These are phyloP conservation scores for Bruguiera parviflora DNA, from an alignment of 345 rosid genomes.

Conservation along the genomic window DNA sequence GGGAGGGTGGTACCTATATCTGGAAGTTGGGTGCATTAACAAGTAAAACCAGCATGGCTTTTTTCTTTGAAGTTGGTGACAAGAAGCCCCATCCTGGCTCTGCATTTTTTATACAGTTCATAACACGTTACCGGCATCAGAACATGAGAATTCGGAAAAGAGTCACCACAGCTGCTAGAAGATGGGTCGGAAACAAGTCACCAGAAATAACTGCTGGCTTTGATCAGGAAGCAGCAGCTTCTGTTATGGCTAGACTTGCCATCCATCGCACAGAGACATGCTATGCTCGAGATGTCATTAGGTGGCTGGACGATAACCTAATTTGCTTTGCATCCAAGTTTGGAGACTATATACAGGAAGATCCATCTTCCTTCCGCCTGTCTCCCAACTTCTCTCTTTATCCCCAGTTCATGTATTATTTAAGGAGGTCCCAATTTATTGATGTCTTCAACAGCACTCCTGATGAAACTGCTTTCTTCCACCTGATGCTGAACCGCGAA, in stretches of 20 bases:
- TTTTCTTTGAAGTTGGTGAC: slow-evolving; percentile 69
- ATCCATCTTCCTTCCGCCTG: slow-evolving; percentile 85
- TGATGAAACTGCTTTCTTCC: slow-evolving; percentile 85
- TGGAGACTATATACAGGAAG: slow-evolving; percentile 87
- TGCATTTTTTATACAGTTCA: slow-evolving; percentile 84
- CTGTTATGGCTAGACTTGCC: slow-evolving; percentile 92
- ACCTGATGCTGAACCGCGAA: slow-evolving; percentile 84
- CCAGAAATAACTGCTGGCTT: slow-evolving; percentile 79
- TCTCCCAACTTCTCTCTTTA: slow-evolving; percentile 86
- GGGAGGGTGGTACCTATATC: slow-evolving; percentile 72
- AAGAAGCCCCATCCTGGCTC: slow-evolving; percentile 74
- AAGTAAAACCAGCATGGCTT: slow-evolving; percentile 74
- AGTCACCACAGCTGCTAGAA: slow-evolving; percentile 89
- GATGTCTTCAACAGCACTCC: slow-evolving; percentile 87
- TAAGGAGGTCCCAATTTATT: slow-evolving; percentile 95
- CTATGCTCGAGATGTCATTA: slow-evolving; percentile 69
- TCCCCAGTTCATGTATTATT: slow-evolving; percentile 94
- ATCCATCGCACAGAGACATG: slow-evolving; percentile 68
- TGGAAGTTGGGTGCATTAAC: slow-evolving; percentile 83
- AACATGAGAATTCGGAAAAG: slow-evolving; percentile 64
- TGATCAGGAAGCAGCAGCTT: slow-evolving; percentile 96
- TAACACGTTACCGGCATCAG: slow-evolving; percentile 70
- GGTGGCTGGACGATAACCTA: slow-evolving; percentile 89
- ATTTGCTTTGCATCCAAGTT: slow-evolving; percentile 71
- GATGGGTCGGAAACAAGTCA: slow-evolving; percentile 79